Percentiles rank a stretch among this genome's conserved stretches.
Conservation (phyloP, 2,329 filamentous ascomycete genomes). For the Trichoderma pleuroti region DNA sequence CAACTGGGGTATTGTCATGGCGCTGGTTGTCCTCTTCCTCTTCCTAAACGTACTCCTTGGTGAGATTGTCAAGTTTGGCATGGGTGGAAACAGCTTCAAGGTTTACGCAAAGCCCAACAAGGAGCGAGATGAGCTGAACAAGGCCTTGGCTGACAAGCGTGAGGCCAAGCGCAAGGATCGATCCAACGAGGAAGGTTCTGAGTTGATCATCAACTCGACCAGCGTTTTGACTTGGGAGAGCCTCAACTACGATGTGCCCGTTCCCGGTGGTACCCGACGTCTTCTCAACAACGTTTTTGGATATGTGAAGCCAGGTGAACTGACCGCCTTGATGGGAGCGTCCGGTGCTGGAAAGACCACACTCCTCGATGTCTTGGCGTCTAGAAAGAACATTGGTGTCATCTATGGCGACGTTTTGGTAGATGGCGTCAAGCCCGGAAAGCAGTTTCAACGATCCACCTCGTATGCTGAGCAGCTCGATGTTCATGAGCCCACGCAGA, state of each 20-base stretch:
- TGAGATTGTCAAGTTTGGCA: conserved; percentile 73
- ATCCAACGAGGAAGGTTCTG: conserved; percentile 42
- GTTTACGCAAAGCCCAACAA: conserved; percentile 69
- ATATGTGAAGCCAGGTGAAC: conserved; percentile 71
- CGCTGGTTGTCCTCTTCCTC: conserved; percentile 72
- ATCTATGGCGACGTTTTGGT: conserved; percentile 56
- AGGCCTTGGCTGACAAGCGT: conserved; percentile 56
- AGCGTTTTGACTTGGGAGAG: conserved; percentile 82
- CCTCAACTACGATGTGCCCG: conserved; percentile 71
- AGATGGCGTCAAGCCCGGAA: conserved; percentile 53
- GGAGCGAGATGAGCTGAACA: conserved; percentile 64
- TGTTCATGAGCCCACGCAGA: conserved; percentile 59
- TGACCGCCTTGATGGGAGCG: conserved; percentile 78
- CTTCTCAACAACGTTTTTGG: conserved; percentile 58
- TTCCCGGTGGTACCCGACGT: conserved; percentile 52
- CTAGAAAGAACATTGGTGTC: conserved; percentile 59
- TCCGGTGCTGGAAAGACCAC: conserved; percentile 89
- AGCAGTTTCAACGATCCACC: conserved; percentile 59
- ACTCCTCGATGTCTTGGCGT: conserved; percentile 69
- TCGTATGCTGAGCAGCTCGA: conserved; percentile 63
- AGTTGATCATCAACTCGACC: conserved; percentile 57
- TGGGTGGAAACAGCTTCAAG: conserved; percentile 76
- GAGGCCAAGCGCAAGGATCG: conserved; percentile 50
- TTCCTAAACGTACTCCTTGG: conserved; percentile 72
- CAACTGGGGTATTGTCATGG: conserved; percentile 77